A percentile compares a stretch with the other conserved stretches of the same genome.
phyloP scores from a whole-genome alignment of 495 filamentous ascomycete genomes.

The Penicillium mononematosum region DNA sequence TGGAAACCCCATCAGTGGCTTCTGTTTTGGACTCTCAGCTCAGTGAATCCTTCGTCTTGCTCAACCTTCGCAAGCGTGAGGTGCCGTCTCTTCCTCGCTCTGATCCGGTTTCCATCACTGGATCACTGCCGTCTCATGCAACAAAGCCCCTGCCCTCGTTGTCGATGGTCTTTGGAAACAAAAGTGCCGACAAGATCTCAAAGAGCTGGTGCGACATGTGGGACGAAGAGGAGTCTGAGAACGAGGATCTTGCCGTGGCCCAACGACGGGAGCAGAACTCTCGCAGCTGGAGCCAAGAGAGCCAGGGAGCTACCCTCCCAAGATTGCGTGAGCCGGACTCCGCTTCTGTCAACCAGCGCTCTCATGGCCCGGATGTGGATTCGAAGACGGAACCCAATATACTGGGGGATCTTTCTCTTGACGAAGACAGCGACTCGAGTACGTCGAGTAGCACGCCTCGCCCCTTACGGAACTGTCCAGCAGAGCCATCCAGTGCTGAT shows the following conservation, averaged over 20 bases:
- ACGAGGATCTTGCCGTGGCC: conserved; percentile 54
- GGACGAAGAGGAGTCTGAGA: conserved; percentile 81
- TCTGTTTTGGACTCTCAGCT: conserved; percentile 76
- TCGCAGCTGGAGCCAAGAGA: conserved; percentile 79
- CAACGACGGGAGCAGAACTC: conserved; percentile 71
- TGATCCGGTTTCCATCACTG: conserved; percentile 62
- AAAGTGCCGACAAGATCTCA: conserved; percentile 63
- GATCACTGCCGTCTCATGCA: conserved; percentile 72
- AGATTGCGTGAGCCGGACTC: conserved; percentile 46
- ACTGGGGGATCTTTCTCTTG: conserved; percentile 45
- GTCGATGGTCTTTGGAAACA: conserved; percentile 74
- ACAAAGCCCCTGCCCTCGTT: conserved; percentile 64
- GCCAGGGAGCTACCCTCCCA: conserved; percentile 41
- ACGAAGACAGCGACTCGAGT: conserved; percentile 52
- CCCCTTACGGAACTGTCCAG: conserved; percentile 51
- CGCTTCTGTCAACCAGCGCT: conserved; percentile 48
- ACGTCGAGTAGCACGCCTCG: conserved; percentile 42
- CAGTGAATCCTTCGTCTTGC: conserved; percentile 66
- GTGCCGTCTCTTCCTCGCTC: conserved; percentile 44
- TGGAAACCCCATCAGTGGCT: conserved; percentile 73
- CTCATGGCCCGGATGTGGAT: conserved; percentile 17
- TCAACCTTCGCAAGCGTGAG: conserved; percentile 45
- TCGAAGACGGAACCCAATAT: conserved; percentile 26
- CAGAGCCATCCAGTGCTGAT: conserved; percentile 61
- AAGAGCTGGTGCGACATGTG: conserved; percentile 98